phyloP scores from a whole-genome alignment of 2,329 filamentous ascomycete genomes.

The Tolypocladium ovalisporum region DNA sequence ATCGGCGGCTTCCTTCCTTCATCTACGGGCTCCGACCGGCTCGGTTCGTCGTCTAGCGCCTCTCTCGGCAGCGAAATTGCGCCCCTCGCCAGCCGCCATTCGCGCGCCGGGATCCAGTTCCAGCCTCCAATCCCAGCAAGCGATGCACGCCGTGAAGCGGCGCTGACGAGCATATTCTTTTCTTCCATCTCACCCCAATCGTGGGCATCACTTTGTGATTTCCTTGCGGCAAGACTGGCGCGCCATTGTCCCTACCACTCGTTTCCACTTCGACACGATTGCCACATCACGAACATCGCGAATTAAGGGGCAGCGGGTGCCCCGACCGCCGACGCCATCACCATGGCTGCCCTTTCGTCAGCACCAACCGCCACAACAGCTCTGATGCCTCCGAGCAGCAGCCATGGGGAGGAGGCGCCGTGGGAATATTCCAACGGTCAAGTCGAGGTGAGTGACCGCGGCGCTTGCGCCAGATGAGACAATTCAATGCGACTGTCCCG shows the following conservation, averaged over 20 bases:
- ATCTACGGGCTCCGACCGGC: neutral
- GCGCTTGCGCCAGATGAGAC: neutral
- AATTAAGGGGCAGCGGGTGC: constrained; percentile 17
- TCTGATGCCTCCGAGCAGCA: constrained; percentile 37
- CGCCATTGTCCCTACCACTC: neutral
- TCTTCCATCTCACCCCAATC: neutral
- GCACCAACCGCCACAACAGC: constrained; percentile 31
- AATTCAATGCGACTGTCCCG: neutral
- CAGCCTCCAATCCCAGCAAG: neutral
- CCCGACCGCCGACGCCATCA: constrained; percentile 8
- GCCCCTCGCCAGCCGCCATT: neutral
- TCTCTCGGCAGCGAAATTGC: neutral
- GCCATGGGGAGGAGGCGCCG: constrained; percentile 32
- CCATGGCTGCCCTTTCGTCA: constrained; percentile 44
- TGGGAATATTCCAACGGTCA: constrained; percentile 29
- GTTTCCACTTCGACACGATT: neutral
- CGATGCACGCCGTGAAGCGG: neutral
- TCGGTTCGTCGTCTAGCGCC: neutral
- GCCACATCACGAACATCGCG: neutral
- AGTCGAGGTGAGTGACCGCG: constrained; percentile 24
- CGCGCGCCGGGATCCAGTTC: neutral
- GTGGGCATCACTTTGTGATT: neutral
- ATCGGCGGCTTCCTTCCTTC: neutral
- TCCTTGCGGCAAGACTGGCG: neutral
- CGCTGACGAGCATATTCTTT: neutral